Evolutionary conservation across 495 filamentous ascomycete genomes (phyloP).

Genomic region (Penicillium lividum): DNA sequence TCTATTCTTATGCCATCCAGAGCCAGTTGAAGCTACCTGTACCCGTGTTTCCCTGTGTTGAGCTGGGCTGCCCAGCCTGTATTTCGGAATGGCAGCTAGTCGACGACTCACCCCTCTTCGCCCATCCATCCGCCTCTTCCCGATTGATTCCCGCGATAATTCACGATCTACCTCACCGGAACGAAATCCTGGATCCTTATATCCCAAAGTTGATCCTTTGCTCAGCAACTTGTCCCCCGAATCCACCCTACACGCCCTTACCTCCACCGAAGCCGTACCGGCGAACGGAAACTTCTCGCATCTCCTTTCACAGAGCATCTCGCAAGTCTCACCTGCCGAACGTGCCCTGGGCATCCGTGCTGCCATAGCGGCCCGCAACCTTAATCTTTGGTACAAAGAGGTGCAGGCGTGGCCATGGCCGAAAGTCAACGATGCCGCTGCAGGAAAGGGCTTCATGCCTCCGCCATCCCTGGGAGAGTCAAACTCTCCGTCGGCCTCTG

Average conservation of each 20-base stretch:
- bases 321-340: constrained; percentile 64
- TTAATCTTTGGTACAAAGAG: constrained; percentile 77
- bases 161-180: constrained; percentile 31
- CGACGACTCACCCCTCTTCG: constrained; percentile 28
- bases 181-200: constrained; percentile 28
- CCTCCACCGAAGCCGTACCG: constrained; percentile 54
- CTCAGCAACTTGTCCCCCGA: constrained; percentile 56
- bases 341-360: constrained; percentile 72
- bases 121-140: constrained; percentile 33
- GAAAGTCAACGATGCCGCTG: constrained; percentile 32
- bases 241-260: constrained; percentile 56
- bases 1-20: constrained; percentile 25
- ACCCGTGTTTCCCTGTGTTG: constrained; percentile 15
- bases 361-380: constrained; percentile 70
- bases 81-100: constrained; percentile 40
- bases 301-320: constrained; percentile 64
- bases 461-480: constrained; percentile 27
- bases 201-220: constrained; percentile 48
- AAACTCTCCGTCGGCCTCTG: constrained; percentile 3
- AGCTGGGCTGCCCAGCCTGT: constrained; percentile 13
- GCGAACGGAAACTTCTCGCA: constrained; percentile 46
- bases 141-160: constrained; percentile 27
- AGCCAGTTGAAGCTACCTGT: constrained; percentile 13
- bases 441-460: constrained; percentile 58
- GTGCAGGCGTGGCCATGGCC: constrained; percentile 77